Conservation (phyloP, 2,329 filamentous ascomycete species). For the Teratosphaeriaceae sp. region DNA sequence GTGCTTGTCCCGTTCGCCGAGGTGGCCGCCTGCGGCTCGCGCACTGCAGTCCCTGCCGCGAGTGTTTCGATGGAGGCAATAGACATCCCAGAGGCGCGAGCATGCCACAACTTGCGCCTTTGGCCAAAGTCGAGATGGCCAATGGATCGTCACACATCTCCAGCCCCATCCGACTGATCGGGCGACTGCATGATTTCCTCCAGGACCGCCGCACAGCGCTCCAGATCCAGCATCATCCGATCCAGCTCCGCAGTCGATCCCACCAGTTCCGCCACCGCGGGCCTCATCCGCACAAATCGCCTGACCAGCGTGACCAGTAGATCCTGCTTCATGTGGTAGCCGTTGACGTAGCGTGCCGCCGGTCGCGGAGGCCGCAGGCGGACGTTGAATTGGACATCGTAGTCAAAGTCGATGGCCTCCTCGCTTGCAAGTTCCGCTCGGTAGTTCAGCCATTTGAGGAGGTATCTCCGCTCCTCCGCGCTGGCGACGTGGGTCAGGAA, state of each 20-base stretch:
- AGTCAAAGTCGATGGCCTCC: background rate
- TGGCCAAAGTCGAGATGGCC: too few species aligned
- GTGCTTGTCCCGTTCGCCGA: too few species aligned
- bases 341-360: background rate
- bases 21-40: too few species aligned
- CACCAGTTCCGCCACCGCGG: background rate
- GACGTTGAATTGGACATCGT: slow-evolving; percentile 1
- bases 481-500: background rate
- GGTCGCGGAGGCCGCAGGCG: background rate
- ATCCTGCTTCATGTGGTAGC: background rate
- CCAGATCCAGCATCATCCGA: background rate
- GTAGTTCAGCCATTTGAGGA: background rate
- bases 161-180: too few species aligned
- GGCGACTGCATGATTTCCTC: background rate
- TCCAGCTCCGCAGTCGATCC: background rate
- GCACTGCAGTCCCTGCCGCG: too few species aligned
- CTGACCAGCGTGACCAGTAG: background rate
- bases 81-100: too few species aligned
- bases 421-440: background rate
- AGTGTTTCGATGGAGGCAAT: too few species aligned
- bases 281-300: background rate
- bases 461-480: background rate
- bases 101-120: too few species aligned
- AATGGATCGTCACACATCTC: too few species aligned
- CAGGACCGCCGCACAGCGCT: background rate